Evolutionary conservation across 2,329 filamentous ascomycete genomes (phyloP).

Genomic region (Neocatenulostroma microsporum): DNA sequence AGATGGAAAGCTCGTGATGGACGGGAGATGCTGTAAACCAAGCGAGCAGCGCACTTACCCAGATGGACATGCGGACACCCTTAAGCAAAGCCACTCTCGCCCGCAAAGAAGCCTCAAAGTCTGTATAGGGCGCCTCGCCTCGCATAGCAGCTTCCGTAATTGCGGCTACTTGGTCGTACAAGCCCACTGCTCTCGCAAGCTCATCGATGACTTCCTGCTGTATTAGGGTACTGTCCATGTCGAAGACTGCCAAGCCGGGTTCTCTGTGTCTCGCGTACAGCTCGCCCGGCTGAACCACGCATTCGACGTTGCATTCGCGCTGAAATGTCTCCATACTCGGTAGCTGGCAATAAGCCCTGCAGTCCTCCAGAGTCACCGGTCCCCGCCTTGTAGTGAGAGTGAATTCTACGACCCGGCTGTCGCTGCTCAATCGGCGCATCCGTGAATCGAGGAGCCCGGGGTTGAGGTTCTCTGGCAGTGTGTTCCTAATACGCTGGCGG

Average conservation of each 20-base stretch:
- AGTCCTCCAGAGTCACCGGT: not conserved
- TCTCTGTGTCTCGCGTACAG: slow-evolving; percentile 18
- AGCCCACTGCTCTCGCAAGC: slow-evolving; percentile 71
- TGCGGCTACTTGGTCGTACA: slow-evolving; percentile 61
- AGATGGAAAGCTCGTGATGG: no score
- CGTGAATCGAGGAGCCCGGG: no score
- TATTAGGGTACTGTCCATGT: slow-evolving; percentile 98
- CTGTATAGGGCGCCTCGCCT: slow-evolving; percentile 62
- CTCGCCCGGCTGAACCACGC: slow-evolving; percentile 17
- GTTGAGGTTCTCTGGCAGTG: no score
- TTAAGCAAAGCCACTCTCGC: slow-evolving; percentile 73
- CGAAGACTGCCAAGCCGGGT: slow-evolving; percentile 75
- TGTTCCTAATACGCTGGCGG: not conserved
- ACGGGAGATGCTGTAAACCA: no score
- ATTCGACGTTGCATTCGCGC: slow-evolving; percentile 9
- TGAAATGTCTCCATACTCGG: slow-evolving; percentile 1
- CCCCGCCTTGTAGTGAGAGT: not conserved
- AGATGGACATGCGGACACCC: slow-evolving; percentile 66
- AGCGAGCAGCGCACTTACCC: no score
- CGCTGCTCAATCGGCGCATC: no score
- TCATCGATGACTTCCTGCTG: slow-evolving; percentile 97
- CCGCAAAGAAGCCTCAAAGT: slow-evolving; percentile 77
- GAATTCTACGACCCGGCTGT: not conserved
- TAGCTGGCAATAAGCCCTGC: not conserved
- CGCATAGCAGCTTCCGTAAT: slow-evolving; percentile 95